Conservation (phyloP, 345 rosid species). For the Laguncularia racemosa region DNA sequence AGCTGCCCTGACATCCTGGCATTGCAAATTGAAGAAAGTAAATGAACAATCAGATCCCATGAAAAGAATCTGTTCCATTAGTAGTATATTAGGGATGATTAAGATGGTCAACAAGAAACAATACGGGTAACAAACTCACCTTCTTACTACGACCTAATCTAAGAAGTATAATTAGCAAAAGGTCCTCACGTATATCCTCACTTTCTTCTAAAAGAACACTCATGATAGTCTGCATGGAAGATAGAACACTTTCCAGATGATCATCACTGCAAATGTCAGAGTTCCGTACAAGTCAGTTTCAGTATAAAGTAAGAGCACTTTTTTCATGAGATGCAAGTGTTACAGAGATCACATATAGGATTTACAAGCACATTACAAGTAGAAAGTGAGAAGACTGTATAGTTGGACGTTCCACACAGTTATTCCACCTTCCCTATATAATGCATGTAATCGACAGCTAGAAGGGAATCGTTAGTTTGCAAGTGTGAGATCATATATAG, state of each 20-base stretch:
- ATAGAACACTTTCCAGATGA: conserved; percentile 76
- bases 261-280: conserved; percentile 64
- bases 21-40: background rate
- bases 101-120: background rate
- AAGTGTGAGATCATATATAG: too few relatives aligned
- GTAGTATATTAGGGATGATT: background rate
- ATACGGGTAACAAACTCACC: conserved; percentile 34
- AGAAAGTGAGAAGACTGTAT: too few relatives aligned
- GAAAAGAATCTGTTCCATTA: background rate
- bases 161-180: conserved; percentile 59
- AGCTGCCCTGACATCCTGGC: conserved; percentile 53
- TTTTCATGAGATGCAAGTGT: too few relatives aligned
- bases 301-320: conserved; percentile 2
- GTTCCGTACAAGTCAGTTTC: conserved; percentile 7
- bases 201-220: conserved; percentile 81
- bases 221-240: conserved; percentile 93
- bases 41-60: background rate
- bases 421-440: too few relatives aligned
- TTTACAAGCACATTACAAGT: too few relatives aligned
- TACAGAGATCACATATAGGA: too few relatives aligned
- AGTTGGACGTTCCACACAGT: too few relatives aligned
- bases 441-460: too few relatives aligned
- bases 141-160: conserved; percentile 63
- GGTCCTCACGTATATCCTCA: conserved; percentile 83
- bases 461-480: too few relatives aligned